These are phyloP conservation scores for Tricholomella constricta DNA, from an alignment of 768 basidiomycete genomes.

Conservation along the genomic window DNA sequence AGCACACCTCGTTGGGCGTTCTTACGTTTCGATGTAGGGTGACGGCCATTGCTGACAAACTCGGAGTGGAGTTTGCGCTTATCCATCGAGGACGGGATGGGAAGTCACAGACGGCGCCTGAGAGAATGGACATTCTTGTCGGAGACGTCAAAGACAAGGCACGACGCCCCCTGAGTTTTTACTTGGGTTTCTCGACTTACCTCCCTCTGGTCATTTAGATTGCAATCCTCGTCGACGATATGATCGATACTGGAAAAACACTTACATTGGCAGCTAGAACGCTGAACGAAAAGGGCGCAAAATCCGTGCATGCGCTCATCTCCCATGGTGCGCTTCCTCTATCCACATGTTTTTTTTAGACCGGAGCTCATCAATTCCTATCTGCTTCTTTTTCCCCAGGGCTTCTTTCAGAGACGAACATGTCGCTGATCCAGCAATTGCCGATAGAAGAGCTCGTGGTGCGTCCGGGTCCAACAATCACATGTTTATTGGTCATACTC, in stretches of 20 bases:
- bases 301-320: slow-evolving; percentile 81
- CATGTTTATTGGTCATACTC: background rate
- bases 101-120: slow-evolving; percentile 63
- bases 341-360: slow-evolving; percentile 15
- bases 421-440: slow-evolving; percentile 65
- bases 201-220: slow-evolving; percentile 50
- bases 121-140: slow-evolving; percentile 91
- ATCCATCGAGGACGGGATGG: slow-evolving; percentile 90
- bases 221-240: slow-evolving; percentile 96
- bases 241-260: slow-evolving; percentile 97
- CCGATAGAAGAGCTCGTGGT: slow-evolving; percentile 89
- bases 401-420: slow-evolving; percentile 75
- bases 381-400: slow-evolving; percentile 43
- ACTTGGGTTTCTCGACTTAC: background rate
- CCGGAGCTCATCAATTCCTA: slow-evolving; percentile 3
- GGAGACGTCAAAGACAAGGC: slow-evolving; percentile 93
- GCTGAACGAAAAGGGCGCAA: slow-evolving; percentile 89
- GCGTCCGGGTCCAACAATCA: slow-evolving; percentile 25
- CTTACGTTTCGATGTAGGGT: slow-evolving; percentile 51
- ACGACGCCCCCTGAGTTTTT: slow-evolving; percentile 13
- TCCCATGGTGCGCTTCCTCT: slow-evolving; percentile 71
- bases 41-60: slow-evolving; percentile 93
- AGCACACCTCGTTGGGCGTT: slow-evolving; percentile 6
- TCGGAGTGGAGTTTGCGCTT: slow-evolving; percentile 92
- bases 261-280: slow-evolving; percentile 81